These are phyloP conservation scores for Fonsecaea erecta DNA, from an alignment of 2,329 filamentous ascomycete species.

Conservation along the genomic window DNA sequence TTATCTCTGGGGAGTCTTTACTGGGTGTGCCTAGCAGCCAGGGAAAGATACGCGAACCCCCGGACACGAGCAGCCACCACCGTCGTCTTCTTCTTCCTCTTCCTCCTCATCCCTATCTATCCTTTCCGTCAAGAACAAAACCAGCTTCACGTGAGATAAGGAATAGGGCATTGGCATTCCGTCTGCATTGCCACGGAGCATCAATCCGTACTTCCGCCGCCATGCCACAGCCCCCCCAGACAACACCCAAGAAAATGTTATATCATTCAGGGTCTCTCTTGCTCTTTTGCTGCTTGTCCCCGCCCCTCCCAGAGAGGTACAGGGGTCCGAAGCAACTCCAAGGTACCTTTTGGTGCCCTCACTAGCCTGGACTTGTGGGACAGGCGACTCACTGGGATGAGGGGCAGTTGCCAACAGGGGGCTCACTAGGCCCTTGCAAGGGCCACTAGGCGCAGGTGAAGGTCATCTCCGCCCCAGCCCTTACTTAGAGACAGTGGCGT, in stretches of 20 bases:
- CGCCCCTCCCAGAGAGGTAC: background rate
- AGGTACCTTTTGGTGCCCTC: background rate
- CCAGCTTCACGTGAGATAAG: background rate
- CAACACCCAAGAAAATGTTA: background rate
- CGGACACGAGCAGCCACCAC: background rate
- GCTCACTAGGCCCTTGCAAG: too few relatives aligned
- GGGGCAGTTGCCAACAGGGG: background rate
- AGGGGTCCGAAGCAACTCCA: background rate
- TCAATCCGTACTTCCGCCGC: background rate
- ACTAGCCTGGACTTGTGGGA: constrained; percentile 2
- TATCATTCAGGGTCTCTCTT: background rate
- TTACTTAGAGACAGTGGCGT: background rate
- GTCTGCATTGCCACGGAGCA: background rate
- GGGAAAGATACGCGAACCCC: constrained; percentile 1
- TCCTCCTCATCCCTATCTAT: background rate
- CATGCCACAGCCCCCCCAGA: background rate
- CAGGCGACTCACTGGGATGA: background rate
- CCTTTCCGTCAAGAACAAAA: background rate
- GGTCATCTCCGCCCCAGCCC: constrained; percentile 9
- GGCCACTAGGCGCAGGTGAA: background rate
- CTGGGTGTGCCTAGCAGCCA: background rate
- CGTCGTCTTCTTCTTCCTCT: background rate
- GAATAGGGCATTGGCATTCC: background rate
- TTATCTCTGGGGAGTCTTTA: background rate
- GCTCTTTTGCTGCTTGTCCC: background rate